Conservation (phyloP, 306 rosid genomes). For the Pterocarpus santalinus region DNA sequence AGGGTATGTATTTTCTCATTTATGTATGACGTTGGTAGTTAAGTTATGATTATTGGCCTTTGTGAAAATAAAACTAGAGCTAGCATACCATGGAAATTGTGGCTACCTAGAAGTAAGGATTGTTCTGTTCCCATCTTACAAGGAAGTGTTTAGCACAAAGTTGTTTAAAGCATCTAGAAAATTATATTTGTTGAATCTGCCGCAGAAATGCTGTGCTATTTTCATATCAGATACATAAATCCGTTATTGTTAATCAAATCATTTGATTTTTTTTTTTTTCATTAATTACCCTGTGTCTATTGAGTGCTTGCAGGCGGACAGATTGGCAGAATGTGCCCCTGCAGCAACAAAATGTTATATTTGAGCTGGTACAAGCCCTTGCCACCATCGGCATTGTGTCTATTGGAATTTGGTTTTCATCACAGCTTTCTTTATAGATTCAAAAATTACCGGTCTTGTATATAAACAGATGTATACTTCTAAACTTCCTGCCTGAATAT, state of each 20-base stretch:
- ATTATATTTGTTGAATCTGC: conserved; percentile 4
- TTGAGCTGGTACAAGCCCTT: conserved; percentile 79
- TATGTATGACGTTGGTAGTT: not conserved
- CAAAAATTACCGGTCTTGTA: conserved; percentile 53
- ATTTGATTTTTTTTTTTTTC: not conserved
- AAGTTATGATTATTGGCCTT: conserved; percentile 12
- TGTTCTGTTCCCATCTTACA: not conserved
- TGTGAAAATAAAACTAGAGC: conserved; percentile 24
- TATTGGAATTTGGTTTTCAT: conserved; percentile 84
- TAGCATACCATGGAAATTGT: not conserved
- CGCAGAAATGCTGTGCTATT: conserved; percentile 16
- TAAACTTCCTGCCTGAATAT: conserved; percentile 51
- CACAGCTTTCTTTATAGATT: conserved; percentile 64
- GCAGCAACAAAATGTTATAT: conserved; percentile 58
- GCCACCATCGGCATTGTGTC: conserved; percentile 79
- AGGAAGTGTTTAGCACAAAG: not conserved
- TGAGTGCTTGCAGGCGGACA: conserved; percentile 60
- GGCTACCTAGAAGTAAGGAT: not conserved
- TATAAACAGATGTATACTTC: conserved; percentile 52
- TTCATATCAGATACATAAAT: not conserved
- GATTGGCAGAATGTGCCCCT: conserved; percentile 70
- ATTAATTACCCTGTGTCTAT: conserved; percentile 9
- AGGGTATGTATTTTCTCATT: conserved; percentile 64
- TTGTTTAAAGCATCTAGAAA: not conserved
- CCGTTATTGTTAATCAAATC: not conserved